Percentiles rank a stretch among this genome's conserved stretches.
Evolutionary conservation across 176 grass and related monocot genomes (phyloP).

Genomic region (Hordeum vulgare): DNA sequence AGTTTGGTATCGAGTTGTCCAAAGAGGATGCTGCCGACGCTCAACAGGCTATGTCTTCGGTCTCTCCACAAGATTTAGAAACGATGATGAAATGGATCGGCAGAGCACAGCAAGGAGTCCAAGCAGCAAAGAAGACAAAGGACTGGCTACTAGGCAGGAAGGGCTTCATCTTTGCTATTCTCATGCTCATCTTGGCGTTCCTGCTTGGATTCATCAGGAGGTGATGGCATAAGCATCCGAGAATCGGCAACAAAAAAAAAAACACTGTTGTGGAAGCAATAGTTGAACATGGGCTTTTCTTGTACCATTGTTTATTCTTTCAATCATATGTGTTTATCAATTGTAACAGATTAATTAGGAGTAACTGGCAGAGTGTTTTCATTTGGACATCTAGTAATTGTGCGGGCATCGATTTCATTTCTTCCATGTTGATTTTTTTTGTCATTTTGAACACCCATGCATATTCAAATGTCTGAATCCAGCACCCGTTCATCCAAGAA

Average conservation of each 20-base stretch:
- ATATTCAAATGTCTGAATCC: too few relatives aligned
- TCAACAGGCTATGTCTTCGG: constrained; percentile 59
- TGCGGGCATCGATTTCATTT: too few relatives aligned
- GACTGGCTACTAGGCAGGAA: constrained; percentile 69
- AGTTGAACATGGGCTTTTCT: neutral
- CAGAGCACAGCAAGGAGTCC: constrained; percentile 53
- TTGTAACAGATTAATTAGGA: neutral
- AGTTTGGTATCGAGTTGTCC: constrained; percentile 67
- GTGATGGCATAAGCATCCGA: constrained; percentile 14
- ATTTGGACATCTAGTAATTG: too few relatives aligned
- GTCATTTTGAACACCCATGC: too few relatives aligned
- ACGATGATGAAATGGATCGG: constrained; percentile 80
- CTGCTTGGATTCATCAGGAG: constrained; percentile 68
- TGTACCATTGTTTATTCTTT: neutral
- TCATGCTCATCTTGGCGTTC: constrained; percentile 84
- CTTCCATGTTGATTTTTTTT: too few relatives aligned
- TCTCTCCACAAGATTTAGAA: constrained; percentile 69
- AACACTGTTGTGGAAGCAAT: neutral
- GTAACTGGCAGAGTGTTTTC: neutral
- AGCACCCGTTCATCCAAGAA: too few relatives aligned
- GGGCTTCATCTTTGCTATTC: constrained; percentile 69
- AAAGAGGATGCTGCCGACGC: constrained; percentile 72
- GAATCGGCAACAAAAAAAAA: neutral
- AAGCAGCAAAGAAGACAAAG: constrained; percentile 65
- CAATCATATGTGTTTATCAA: neutral